phyloP scores from a whole-genome alignment of 331 rosid species.

The Prunus yedoensis region DNA sequence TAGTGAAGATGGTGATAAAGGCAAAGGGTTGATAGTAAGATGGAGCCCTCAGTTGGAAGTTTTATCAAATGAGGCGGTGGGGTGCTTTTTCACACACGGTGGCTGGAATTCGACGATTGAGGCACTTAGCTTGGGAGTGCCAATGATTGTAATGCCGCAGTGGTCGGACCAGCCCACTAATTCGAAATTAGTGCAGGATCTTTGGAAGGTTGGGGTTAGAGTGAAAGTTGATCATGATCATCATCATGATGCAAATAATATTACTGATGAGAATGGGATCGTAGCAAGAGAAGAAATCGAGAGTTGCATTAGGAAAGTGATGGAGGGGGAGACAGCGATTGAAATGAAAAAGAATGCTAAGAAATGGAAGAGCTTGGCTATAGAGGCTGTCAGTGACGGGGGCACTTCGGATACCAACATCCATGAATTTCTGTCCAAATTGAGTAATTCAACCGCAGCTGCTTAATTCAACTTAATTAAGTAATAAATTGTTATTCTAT shows the following conservation, averaged over 20 bases:
- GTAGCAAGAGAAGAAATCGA: conserved; percentile 46
- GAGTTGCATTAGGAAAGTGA: conserved; percentile 35
- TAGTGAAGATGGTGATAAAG: neutral
- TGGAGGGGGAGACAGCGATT: conserved; percentile 30
- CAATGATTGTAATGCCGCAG: conserved; percentile 41
- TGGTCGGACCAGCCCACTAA: conserved; percentile 43
- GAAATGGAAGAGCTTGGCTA: conserved; percentile 48
- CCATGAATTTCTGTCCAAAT: conserved; percentile 24
- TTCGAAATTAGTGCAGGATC: conserved; percentile 26
- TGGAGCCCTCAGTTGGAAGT: conserved; percentile 41
- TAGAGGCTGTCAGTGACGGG: conserved; percentile 29
- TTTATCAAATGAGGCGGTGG: conserved; percentile 27
- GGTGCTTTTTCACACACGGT: conserved; percentile 32
- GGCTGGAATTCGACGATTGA: conserved; percentile 42
- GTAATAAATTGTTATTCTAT: no score
- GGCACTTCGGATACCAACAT: conserved; percentile 40
- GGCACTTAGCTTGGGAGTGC: conserved; percentile 38
- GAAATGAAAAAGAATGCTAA: conserved; percentile 36
- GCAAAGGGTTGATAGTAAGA: conserved; percentile 17
- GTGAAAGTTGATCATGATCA: conserved; percentile 3
- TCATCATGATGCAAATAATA: neutral
- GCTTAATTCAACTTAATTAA: neutral
- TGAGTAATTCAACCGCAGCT: neutral
- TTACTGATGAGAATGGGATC: conserved; percentile 18
- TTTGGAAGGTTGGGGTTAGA: conserved; percentile 43